Base-by-base conservation (phyloP, 306 rosid species). In the Alnus rubra region DNA sequence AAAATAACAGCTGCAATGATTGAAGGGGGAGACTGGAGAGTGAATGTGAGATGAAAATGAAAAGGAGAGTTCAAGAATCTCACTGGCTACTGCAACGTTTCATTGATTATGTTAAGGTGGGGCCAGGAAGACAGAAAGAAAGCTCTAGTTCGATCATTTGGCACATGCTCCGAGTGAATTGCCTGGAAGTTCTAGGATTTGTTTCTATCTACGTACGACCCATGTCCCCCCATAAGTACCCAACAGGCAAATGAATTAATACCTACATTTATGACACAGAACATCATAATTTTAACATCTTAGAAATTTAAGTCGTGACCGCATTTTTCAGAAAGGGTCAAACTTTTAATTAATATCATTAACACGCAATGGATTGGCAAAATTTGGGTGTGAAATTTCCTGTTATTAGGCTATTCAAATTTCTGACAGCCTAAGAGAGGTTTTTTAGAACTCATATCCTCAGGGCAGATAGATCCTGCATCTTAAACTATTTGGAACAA, bases 111-210 rank as follows among this genome's bases (percentile, higher is more conserved):
- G 69, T 50, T 44, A 59, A 7, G 37, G 37, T 2, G 69, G 11
- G 28, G 28, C 28, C 47, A 28, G 71, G 49, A 39, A 73, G 44
- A 53, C 76, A 68, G 73, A 23, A 56, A 35, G 80, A 83, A 78
- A 63, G 78, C 71, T 69, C 54, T 31, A 75, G 52, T 76, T 81
- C 84, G 45, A 69, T 70, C 67, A 76, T 59, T 70, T 64, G 64
- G 60, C 84, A 70, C 84, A 75, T 56, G 65, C 80, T 56, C 75
- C 58, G 49, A 81, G 44, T 55, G 28, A 74, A 7, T 80, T 62
- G 16, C 67, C 28, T 11, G 45, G 2, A 31, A 28, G 69, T 5
- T 31, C 3, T 4, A 4, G 69, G 69, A 62, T 4, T 5, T 42
- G 45, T 62, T 12, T 33, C 30, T 5, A 4, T 1, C 16, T 28